These are phyloP conservation scores for Potentilla sterilis DNA, from an alignment of 306 rosid species.

Conservation along the genomic window DNA sequence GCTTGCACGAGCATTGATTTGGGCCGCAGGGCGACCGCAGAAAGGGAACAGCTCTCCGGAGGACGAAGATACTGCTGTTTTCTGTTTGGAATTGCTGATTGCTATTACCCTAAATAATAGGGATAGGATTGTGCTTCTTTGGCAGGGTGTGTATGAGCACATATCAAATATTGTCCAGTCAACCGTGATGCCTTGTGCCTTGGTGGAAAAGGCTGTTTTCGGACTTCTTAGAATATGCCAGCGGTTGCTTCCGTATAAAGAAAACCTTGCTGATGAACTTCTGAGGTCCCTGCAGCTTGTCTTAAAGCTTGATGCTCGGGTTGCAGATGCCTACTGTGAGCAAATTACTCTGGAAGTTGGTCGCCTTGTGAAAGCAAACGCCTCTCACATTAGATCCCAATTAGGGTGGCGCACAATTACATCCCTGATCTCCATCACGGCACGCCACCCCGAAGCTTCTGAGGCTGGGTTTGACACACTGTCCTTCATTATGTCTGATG, in stretches of 20 bases:
- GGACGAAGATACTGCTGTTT: constrained; percentile 98
- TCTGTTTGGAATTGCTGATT: constrained; percentile 90
- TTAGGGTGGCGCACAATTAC: constrained; percentile 94
- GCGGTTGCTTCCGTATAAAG: constrained; percentile 96
- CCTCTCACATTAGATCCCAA: constrained; percentile 91
- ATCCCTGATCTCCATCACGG: constrained; percentile 75
- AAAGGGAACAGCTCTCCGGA: constrained; percentile 85
- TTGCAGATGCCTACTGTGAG: constrained; percentile 95
- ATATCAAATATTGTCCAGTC: constrained; percentile 90
- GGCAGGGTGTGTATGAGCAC: constrained; percentile 99
- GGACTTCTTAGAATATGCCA: constrained; percentile 95
- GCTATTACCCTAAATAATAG: constrained; percentile 93
- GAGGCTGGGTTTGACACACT: constrained; percentile 95
- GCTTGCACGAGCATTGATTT: constrained; percentile 87
- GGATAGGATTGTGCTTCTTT: constrained; percentile 87
- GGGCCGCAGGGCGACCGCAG: constrained; percentile 91
- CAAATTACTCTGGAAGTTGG: constrained; percentile 96
- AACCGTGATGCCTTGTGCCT: constrained; percentile 88
- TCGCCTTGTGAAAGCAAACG: constrained; percentile 94
- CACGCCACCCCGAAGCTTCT: constrained; percentile 90
- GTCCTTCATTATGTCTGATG: constrained; percentile 79
- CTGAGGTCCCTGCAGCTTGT: constrained; percentile 92
- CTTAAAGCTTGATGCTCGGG: constrained; percentile 95
- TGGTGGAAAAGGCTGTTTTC: constrained; percentile 97
- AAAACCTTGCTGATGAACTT: constrained; percentile 92